Evolutionary conservation across 2,329 filamentous ascomycete species (phyloP).

Genomic region (Corniculantispora saksenae): DNA sequence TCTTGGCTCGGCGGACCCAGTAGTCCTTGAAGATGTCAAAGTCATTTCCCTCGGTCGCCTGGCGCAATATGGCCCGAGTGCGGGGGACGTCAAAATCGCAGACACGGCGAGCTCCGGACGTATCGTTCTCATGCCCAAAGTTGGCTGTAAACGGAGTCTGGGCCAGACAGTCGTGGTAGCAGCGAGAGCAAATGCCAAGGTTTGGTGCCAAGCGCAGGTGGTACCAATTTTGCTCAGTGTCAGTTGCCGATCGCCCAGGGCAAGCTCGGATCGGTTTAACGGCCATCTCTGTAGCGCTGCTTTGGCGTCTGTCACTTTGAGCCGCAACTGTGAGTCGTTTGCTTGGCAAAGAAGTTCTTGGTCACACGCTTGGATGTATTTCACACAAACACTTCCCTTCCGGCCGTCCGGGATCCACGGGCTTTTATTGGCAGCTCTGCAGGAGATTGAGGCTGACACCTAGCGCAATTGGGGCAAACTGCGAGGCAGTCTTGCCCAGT

Average conservation of each 20-base stretch:
- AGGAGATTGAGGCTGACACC: background rate
- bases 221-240: slow-evolving; percentile 16
- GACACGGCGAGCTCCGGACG: background rate
- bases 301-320: background rate
- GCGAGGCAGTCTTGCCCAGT: background rate
- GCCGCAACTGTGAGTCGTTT: background rate
- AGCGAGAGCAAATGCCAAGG: slow-evolving; percentile 11
- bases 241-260: slow-evolving; percentile 5
- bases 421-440: background rate
- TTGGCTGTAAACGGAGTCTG: background rate
- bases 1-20: background rate
- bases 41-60: background rate
- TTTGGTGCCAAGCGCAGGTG: background rate
- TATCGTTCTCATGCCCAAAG: slow-evolving; percentile 4
- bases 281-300: background rate
- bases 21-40: background rate
- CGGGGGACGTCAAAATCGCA: slow-evolving; percentile 13
- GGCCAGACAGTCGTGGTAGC: background rate
- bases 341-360: background rate
- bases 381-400: background rate
- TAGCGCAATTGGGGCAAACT: background rate
- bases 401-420: background rate
- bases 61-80: background rate
- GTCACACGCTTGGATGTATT: background rate
- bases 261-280: background rate